Evolutionary conservation across 495 filamentous ascomycete genomes (phyloP).

Genomic region (Aspergillus asperescens): DNA sequence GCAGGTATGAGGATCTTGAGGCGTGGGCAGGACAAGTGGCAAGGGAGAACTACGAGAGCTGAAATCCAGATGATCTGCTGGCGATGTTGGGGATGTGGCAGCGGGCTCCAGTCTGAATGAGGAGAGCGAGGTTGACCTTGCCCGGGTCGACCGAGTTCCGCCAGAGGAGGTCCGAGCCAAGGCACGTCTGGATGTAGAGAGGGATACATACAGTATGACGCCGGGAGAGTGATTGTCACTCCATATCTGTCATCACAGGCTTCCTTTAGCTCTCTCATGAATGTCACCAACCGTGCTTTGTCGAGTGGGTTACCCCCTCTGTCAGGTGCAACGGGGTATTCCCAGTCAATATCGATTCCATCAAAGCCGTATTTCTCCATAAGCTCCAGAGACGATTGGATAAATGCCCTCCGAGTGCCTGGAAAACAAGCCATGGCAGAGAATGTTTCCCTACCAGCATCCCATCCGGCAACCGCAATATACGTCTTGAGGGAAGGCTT

Average conservation of each 20-base stretch:
- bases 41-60: too few species aligned
- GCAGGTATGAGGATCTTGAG: too few species aligned
- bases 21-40: too few species aligned
- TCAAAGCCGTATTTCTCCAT: not conserved
- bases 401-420: not conserved
- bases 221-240: not conserved
- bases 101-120: too few species aligned
- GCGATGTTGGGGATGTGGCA: too few species aligned
- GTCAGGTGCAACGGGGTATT: slow-evolving; percentile 41
- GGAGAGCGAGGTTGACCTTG: slow-evolving; percentile 44
- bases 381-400: not conserved
- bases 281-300: not conserved
- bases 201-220: not conserved
- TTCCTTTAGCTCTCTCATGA: not conserved
- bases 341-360: slow-evolving; percentile 19
- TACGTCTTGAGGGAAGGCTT: not conserved
- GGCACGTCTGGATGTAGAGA: slow-evolving; percentile 5
- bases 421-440: not conserved
- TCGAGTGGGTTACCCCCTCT: slow-evolving; percentile 36
- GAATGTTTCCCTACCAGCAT: not conserved
- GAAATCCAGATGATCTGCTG: too few species aligned
- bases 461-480: not conserved
- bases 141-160: slow-evolving; percentile 37
- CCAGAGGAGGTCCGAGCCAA: slow-evolving; percentile 37
- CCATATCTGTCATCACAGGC: not conserved